These are phyloP conservation scores for Tinospora cordifolia DNA, from an alignment of 164 flowering plant genomes.

Conservation along the genomic window DNA sequence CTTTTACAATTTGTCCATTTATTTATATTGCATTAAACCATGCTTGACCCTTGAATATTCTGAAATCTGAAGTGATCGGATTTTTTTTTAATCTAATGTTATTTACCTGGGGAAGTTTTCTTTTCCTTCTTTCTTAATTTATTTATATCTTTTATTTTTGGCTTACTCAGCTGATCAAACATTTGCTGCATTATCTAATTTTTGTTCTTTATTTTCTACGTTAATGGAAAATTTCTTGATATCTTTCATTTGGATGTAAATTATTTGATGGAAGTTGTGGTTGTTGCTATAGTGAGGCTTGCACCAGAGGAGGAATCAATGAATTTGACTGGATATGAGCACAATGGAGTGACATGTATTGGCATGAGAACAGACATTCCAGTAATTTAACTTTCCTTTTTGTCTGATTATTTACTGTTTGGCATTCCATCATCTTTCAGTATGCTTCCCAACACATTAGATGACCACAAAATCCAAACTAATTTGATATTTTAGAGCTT, in stretches of 20 bases:
- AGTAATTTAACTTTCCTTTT: constrained; percentile 31
- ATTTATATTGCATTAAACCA: neutral
- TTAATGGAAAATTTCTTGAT: neutral
- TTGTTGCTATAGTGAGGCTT: constrained; percentile 71
- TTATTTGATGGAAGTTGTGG: neutral
- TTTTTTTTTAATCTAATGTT: neutral
- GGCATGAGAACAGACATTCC: constrained; percentile 97
- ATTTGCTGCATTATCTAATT: neutral
- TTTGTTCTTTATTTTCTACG: neutral
- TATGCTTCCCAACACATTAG: neutral
- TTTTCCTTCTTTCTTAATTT: neutral
- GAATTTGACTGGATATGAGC: constrained; percentile 80
- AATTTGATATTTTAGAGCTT: neutral
- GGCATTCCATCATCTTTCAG: neutral
- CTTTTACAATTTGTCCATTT: neutral
- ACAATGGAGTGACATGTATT: constrained; percentile 89
- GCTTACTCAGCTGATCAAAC: neutral
- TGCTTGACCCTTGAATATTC: neutral
- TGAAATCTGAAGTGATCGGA: neutral
- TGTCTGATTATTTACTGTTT: neutral
- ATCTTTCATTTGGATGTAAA: neutral
- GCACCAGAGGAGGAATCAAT: constrained; percentile 87
- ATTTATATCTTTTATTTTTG: too few species aligned
- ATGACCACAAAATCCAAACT: neutral
- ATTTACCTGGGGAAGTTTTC: neutral